Evolutionary conservation across 2,329 filamentous ascomycete species (phyloP).

Genomic region (Colletotrichum tofieldiae): DNA sequence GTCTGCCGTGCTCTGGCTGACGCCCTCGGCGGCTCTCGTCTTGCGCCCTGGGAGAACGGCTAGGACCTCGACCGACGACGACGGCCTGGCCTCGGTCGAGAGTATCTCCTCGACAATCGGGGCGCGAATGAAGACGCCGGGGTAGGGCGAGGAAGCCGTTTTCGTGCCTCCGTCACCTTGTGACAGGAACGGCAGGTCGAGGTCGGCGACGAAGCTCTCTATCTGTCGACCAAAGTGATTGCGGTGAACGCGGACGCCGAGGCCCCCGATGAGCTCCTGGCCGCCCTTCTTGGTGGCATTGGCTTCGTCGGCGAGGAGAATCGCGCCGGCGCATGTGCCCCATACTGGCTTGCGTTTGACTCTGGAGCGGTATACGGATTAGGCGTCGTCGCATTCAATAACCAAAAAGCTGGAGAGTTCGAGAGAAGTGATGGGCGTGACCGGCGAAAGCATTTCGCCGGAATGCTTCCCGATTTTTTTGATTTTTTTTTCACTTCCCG

Average conservation of each 20-base stretch:
- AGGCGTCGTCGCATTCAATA: not conserved
- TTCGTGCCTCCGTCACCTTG: slow-evolving; percentile 47
- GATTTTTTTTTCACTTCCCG: not conserved
- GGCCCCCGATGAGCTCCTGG: slow-evolving; percentile 92
- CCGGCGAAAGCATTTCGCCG: not conserved
- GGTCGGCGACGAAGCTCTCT: slow-evolving; percentile 87
- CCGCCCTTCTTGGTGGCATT: slow-evolving; percentile 92
- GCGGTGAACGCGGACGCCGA: slow-evolving; percentile 90
- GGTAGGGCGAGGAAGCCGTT: slow-evolving; percentile 68
- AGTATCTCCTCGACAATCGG: slow-evolving; percentile 92
- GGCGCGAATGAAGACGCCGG: slow-evolving; percentile 92
- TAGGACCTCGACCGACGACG: slow-evolving; percentile 64
- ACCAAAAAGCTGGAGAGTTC: not conserved
- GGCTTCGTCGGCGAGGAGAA: slow-evolving; percentile 89
- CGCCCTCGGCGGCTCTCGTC: slow-evolving; percentile 52
- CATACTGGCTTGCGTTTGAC: slow-evolving; percentile 86
- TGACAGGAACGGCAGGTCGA: slow-evolving; percentile 80
- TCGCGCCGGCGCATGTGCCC: slow-evolving; percentile 97
- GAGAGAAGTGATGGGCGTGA: not conserved
- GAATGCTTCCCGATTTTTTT: slow-evolving; percentile 6
- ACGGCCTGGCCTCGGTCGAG: slow-evolving; percentile 51
- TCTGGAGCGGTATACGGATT: slow-evolving; percentile 59
- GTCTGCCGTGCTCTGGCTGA: slow-evolving; percentile 56
- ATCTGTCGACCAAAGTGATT: slow-evolving; percentile 97
- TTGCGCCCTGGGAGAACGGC: slow-evolving; percentile 64